Evolutionary conservation across 768 basidiomycete species (phyloP).

Genomic region (Mycena epipterygia): DNA sequence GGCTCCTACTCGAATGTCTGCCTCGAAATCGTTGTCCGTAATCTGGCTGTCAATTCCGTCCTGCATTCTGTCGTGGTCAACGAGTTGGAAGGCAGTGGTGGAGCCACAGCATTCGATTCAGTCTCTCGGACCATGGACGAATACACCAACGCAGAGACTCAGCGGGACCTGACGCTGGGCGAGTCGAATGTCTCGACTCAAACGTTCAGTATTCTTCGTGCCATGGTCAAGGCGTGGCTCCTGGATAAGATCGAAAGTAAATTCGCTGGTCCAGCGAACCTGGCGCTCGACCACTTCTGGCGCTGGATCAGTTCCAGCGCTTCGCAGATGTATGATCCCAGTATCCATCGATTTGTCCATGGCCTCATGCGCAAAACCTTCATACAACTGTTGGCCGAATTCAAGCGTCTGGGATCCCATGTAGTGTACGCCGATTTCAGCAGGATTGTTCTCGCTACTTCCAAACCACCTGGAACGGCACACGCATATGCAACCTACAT

Average conservation of each 20-base stretch:
- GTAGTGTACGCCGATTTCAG: constrained; percentile 96
- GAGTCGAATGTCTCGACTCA: constrained; percentile 91
- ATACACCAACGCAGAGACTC: constrained; percentile 79
- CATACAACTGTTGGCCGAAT: constrained; percentile 96
- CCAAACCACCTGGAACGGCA: constrained; percentile 95
- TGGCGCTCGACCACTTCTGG: constrained; percentile 96
- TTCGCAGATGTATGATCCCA: constrained; percentile 92
- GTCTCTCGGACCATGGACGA: constrained; percentile 92
- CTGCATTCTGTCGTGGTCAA: constrained; percentile 96
- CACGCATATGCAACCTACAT: constrained; percentile 97
- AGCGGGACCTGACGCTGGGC: constrained; percentile 85
- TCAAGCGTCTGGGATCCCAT: constrained; percentile 93
- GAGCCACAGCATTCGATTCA: constrained; percentile 94
- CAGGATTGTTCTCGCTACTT: constrained; percentile 90
- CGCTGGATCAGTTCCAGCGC: constrained; percentile 92
- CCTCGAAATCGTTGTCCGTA: constrained; percentile 88
- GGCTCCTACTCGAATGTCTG: constrained; percentile 96
- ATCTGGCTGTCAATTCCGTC: constrained; percentile 94
- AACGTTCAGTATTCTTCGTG: constrained; percentile 86
- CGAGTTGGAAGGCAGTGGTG: constrained; percentile 96
- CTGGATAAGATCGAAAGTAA: constrained; percentile 84
- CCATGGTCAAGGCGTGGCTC: constrained; percentile 93
- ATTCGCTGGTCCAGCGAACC: constrained; percentile 72
- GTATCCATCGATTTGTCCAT: constrained; percentile 92
- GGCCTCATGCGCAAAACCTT: constrained; percentile 99